These are phyloP conservation scores for Tieghemostelium lacteum DNA, from an alignment of 78 protist species.

Conservation along the genomic window DNA sequence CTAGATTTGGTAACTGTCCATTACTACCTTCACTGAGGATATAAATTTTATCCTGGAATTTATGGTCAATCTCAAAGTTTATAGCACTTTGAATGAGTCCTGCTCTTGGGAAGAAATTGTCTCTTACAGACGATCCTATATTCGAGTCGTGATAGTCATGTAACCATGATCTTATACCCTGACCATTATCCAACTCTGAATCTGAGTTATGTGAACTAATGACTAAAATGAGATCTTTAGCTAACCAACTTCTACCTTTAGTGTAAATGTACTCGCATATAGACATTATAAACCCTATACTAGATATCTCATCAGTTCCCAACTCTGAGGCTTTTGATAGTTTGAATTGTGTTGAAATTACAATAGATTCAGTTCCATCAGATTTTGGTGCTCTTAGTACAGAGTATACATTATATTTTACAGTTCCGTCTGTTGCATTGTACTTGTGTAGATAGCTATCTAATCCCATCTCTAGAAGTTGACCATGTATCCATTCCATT, in stretches of 20 bases:
- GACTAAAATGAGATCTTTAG: conserved; percentile 73
- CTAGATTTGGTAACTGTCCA: conserved; percentile 85
- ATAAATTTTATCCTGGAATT: background rate
- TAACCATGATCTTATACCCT: conserved; percentile 53
- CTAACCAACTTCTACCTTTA: conserved; percentile 68
- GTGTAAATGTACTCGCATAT: background rate
- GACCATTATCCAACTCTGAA: background rate
- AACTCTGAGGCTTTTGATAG: background rate
- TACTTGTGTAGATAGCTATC: conserved; percentile 45
- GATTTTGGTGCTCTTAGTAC: conserved; percentile 79
- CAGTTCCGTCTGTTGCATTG: background rate
- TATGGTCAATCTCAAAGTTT: conserved; percentile 21
- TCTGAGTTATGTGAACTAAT: conserved; percentile 13
- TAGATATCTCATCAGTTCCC: background rate
- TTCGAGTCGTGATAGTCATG: conserved; percentile 42
- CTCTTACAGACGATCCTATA: background rate
- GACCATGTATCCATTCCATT: conserved; percentile 27
- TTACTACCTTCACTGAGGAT: conserved; percentile 67
- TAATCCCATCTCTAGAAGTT: conserved; percentile 27
- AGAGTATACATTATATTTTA: conserved; percentile 42
- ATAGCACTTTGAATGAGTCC: conserved; percentile 82
- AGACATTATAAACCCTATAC: conserved; percentile 24
- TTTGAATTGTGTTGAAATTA: conserved; percentile 25
- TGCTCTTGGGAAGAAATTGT: conserved; percentile 48
- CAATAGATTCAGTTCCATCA: conserved; percentile 71